Evolutionary conservation across 2,329 filamentous ascomycete genomes (phyloP), one percentile per base, ranked within the genome.

Genomic region (Chlorencoelia australis): DNA sequence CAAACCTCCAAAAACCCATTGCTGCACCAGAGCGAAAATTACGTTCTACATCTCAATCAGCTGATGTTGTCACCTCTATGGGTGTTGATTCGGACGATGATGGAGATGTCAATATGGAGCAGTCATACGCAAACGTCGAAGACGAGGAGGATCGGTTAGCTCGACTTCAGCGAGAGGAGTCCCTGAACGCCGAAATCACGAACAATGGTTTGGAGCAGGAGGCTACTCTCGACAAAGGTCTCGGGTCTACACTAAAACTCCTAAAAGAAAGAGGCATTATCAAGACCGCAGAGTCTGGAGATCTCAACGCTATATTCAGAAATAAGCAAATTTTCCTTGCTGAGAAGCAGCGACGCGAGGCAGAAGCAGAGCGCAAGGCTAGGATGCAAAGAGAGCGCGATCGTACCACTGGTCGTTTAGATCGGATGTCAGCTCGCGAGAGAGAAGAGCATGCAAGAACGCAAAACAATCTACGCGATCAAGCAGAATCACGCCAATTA

Each of bases 401-500:
- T 58, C 82, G 91, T 34, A 66, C 73, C 27, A 87, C 76, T 35
- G 86, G 86, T 16, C 81, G 80, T 36, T 73, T 93, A 36, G 84
- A 94, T 49, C 76, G 79, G 46, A 89, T 98, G 87, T 84, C 85
- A 2, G 77, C 79, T n/a, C 81, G 84, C 20, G 91, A 96, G 54
- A 77, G 85, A 33, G 91, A 98, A 60, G 87, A 94, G 37, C 82
- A 83, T 58, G 82, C 87, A 1, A 81, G 86, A 11, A 80, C 82
- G 57, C 83, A 94, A 60, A 98, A 98, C 62, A 80, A 78, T 40
- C 75, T 80, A 51, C 83, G 91, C 47, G 91, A 98, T 51, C 80
- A 86, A 53, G 78, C 84, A 48, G 82, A 93, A 51, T 82, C 85
- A 20, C 75, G 82, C 24, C 73, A 82, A 50, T 73, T 94, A 59